Conservation (phyloP, 2,329 filamentous ascomycete species). For the Lasiodiplodia sp. region DNA sequence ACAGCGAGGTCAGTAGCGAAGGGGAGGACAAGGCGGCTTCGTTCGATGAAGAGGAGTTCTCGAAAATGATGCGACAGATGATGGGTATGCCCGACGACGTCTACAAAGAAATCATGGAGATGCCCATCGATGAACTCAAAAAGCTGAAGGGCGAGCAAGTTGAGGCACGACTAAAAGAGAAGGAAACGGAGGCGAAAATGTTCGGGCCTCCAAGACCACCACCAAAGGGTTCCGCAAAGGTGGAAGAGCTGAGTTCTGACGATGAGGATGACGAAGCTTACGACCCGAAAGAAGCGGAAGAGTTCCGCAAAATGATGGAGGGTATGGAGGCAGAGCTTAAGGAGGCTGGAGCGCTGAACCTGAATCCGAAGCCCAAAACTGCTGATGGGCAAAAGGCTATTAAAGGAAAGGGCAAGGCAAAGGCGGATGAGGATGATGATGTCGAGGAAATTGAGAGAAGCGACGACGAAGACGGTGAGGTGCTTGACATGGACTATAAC, state of each 20-base stretch:
- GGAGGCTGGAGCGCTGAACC: constrained; percentile 69
- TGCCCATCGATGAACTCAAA: constrained; percentile 27
- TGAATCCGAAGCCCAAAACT: constrained; percentile 39
- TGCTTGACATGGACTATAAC: constrained; percentile 81
- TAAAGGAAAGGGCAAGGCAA: constrained; percentile 42
- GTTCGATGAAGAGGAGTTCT: constrained; percentile 86
- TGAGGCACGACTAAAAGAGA: constrained; percentile 10
- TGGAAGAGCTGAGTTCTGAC: constrained; percentile 43
- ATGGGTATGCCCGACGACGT: constrained; percentile 68
- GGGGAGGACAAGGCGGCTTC: constrained; percentile 77
- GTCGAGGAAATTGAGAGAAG: constrained; percentile 44
- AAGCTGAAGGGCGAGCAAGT: constrained; percentile 7
- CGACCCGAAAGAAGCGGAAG: constrained; percentile 62
- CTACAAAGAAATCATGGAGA: constrained; percentile 45
- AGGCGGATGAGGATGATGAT: constrained; percentile 37
- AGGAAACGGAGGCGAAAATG: constrained; percentile 26
- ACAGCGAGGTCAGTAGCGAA: constrained; percentile 57
- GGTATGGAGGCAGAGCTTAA: constrained; percentile 78
- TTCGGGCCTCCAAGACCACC: constrained; percentile 29
- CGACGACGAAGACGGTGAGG: constrained; percentile 56
- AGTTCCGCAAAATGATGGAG: constrained; percentile 70
- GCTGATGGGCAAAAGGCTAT: constrained; percentile 29
- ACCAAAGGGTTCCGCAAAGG: constrained; percentile 36
- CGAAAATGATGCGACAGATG: constrained; percentile 89
- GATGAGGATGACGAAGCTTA: constrained; percentile 43